These are phyloP conservation scores for Diphasiastrum complanatum DNA, from an alignment of 83 land plant genomes.

Conservation along the genomic window DNA sequence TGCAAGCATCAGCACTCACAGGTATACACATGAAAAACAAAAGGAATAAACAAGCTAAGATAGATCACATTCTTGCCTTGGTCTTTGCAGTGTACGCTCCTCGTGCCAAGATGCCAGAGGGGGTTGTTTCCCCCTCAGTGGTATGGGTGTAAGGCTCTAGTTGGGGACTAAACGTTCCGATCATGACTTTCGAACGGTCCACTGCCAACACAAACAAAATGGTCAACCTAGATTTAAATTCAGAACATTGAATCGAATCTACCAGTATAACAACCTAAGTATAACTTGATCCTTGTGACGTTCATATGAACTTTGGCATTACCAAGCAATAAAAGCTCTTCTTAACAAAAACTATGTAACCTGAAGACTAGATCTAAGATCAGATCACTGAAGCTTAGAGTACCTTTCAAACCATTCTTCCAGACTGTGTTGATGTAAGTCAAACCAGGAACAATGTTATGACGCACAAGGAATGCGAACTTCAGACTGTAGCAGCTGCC, in stretches of 20 bases:
- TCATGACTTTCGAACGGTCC: conserved; percentile 54
- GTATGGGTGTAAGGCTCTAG: conserved; percentile 50
- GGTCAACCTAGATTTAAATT: not conserved
- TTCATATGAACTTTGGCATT: not conserved
- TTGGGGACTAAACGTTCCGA: conserved; percentile 74
- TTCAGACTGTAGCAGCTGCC: conserved; percentile 39
- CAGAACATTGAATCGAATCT: not conserved
- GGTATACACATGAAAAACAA: not conserved
- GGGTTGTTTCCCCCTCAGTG: conserved; percentile 69
- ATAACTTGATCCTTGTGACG: not conserved
- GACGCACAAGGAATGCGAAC: conserved; percentile 32
- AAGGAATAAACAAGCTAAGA: not conserved
- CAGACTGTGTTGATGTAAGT: conserved; percentile 46
- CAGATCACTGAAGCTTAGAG: too few species aligned
- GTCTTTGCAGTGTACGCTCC: conserved; percentile 64
- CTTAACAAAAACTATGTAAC: not conserved
- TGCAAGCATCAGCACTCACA: not conserved
- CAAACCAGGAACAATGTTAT: conserved; percentile 45
- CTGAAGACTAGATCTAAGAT: not conserved
- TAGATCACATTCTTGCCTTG: conserved; percentile 31
- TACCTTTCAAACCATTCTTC: conserved; percentile 47
- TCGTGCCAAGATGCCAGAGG: conserved; percentile 60
- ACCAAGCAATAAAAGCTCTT: not conserved
- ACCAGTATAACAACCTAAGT: not conserved
- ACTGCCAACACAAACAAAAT: conserved; percentile 27